phyloP scores from a whole-genome alignment of 106 monocot genomes.

The Acorus gramineus region DNA sequence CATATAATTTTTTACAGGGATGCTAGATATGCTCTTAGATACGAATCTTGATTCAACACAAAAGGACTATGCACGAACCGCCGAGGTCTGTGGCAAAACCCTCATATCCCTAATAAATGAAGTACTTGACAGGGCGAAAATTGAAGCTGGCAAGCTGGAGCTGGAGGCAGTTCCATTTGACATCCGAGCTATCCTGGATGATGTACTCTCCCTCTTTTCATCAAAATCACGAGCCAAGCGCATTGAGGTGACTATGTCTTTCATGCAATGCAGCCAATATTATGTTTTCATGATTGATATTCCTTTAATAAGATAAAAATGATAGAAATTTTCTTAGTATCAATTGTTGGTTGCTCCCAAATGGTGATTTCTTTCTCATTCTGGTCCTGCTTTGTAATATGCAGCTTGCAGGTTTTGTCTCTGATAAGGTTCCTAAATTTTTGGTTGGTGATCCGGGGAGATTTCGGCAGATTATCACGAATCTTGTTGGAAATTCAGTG shows the following conservation, averaged over 20 bases:
- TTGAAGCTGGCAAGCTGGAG: slow-evolving; percentile 94
- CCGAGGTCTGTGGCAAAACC: slow-evolving; percentile 92
- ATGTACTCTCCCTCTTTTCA: slow-evolving; percentile 84
- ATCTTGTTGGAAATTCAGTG: slow-evolving; percentile 92
- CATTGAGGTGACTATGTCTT: slow-evolving; percentile 53
- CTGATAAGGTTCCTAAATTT: slow-evolving; percentile 63
- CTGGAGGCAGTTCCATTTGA: slow-evolving; percentile 87
- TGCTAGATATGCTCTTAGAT: slow-evolving; percentile 97
- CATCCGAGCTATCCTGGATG: slow-evolving; percentile 72
- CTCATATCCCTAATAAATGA: slow-evolving; percentile 90
- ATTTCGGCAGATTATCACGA: slow-evolving; percentile 94
- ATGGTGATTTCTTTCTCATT: not conserved
- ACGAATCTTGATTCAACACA: slow-evolving; percentile 80
- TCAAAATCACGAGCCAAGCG: slow-evolving; percentile 73
- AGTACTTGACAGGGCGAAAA: slow-evolving; percentile 95
- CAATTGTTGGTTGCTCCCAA: not conserved
- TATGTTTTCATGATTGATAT: not conserved
- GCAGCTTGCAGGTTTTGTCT: slow-evolving; percentile 94
- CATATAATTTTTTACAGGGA: slow-evolving; percentile 30
- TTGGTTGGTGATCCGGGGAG: slow-evolving; percentile 89
- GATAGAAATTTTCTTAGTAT: too few relatives aligned
- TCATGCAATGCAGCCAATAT: too few relatives aligned
- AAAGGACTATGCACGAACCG: slow-evolving; percentile 89
- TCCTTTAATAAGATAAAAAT: too few relatives aligned
- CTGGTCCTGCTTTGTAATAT: slow-evolving; percentile 12